Evolutionary conservation across 192 early-diverging fungal genomes (phyloP), one percentile per base, ranked within the genome.

Genomic region (Mortierella antarctica): DNA sequence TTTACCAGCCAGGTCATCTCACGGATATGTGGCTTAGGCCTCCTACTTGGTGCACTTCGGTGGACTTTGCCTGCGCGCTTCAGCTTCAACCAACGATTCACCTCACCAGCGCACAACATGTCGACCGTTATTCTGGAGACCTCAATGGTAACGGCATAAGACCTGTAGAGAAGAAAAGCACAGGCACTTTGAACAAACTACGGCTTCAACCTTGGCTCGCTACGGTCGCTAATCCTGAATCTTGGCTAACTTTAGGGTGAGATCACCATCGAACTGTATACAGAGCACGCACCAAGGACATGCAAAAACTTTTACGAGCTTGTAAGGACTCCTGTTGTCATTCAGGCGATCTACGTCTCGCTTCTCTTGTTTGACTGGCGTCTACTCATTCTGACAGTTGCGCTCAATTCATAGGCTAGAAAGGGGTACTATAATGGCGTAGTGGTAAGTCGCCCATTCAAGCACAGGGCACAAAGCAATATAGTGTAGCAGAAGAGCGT

Each of bases 241-340:
- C 31, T 59, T 57, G 31, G 17, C 14, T 8, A 4, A 54, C 9
- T 47, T 42, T 63, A 87, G 86, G 93, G 93, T 31, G 70, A 74
- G 31, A 87, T 96, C 52, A 88, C 87, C 53, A 77, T 95, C 44
- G 95, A 96, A 70, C 85, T 96, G 54, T 96, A 96, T 77, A 94
- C 92, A 90, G 86, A 95, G 80, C 95, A 96, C 62, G 92, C 94
- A 7, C 93, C 91, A 67, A 91, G 82, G 82, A 90, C 89, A 4
- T 95, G 93, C 84, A 86, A 94, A 66, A 96, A 96, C 88, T 96
- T 95, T 85, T 92, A 87, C 70, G 91, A 94, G 67, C 73, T 93
- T 58, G 92, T 90, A 82, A 46, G 63, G 50, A 14, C 6, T 46
- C 63, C 44, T 2, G 31, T 31, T 31, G 31, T 3, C 3, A 31